Base-by-base conservation (phyloP, 768 basidiomycete species). In the Coprinopsis cinerea region DNA sequence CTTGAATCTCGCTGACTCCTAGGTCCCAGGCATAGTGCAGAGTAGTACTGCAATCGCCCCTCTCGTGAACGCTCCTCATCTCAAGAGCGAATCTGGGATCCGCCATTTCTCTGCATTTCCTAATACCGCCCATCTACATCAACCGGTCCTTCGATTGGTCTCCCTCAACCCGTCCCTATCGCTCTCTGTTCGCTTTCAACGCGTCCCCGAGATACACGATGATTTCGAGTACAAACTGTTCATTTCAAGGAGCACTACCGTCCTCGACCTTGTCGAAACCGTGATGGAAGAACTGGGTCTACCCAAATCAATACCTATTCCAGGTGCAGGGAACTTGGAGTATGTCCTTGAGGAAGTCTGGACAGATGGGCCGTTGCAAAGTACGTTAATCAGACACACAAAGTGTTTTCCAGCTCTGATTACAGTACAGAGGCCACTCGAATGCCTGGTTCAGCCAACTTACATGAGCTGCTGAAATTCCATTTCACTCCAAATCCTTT, bases 201-300 rank as follows among this genome's bases (percentile, higher is more conserved):
- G 85, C 39, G 78, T 92, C 14, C 88, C 88, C 2, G 85, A 89
- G 62, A 78, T 92, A 50, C 77, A 83, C 44, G 90, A 92, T 57
- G 83, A 74, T 1, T 89, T 83, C 57, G 58, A 69, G 54, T 82
- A 83, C 71, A 82, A 74, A 45, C 55, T 79, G 34, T 92, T 82
- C 64, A 70, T 91, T 48, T 77, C 85, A 3, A 74, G 75, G 48
- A 66, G 64, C 1, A 77, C 72, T 41, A 79, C 77, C 2, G 79
- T 82, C 2, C 62, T 68, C n/a, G 77, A 83, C 36, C 69, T 80
- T 14, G 60, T 88, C 40, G 65, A 75, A 26, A 55, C 59, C 5
- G 64, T 87, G 7, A 57, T 78, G 9, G 76, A 78, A 26, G 82
- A 88, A 55, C 73, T 92, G 2, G 90, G 88, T 1, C 65, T 92